Evolutionary conservation across 2,329 filamentous ascomycete species (phyloP).

Genomic region (Monosporascus sp.): DNA sequence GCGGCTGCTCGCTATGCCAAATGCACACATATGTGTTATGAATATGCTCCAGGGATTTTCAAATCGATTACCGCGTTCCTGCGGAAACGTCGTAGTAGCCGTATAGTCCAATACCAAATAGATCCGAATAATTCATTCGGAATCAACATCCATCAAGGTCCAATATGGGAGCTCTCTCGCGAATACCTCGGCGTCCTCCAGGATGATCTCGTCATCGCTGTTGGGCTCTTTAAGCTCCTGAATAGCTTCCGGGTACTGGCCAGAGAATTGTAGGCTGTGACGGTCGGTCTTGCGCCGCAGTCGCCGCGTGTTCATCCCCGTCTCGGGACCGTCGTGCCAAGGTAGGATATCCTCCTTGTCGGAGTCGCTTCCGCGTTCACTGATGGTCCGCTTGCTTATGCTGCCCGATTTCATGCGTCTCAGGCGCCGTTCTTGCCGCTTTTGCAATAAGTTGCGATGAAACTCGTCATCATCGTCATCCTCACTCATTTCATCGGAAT

Average conservation of each 20-base stretch:
- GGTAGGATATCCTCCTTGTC: conserved; percentile 27
- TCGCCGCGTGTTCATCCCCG: conserved; percentile 17
- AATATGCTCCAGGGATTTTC: background rate
- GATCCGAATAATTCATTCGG: conserved; percentile 12
- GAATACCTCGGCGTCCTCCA: conserved; percentile 24
- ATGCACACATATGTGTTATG: background rate
- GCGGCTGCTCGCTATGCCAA: background rate
- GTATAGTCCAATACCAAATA: conserved; percentile 8
- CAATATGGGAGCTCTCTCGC: conserved; percentile 27
- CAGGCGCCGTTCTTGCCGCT: conserved; percentile 18
- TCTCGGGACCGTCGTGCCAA: conserved; percentile 19
- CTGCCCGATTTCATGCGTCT: conserved; percentile 28
- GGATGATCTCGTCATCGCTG: conserved; percentile 25
- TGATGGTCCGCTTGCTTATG: conserved; percentile 30
- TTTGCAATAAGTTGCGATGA: conserved; percentile 10
- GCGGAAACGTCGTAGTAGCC: background rate
- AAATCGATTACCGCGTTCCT: background rate
- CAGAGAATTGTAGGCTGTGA: conserved; percentile 23
- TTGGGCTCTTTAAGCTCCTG: conserved; percentile 28
- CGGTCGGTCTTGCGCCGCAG: conserved; percentile 26
- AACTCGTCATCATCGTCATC: conserved; percentile 22
- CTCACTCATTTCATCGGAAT: conserved; percentile 19
- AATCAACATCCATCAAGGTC: conserved; percentile 29
- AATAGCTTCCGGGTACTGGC: conserved; percentile 23
- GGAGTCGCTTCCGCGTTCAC: conserved; percentile 28